Conservation (phyloP, 768 basidiomycete genomes). For the Suillus brevipes region DNA sequence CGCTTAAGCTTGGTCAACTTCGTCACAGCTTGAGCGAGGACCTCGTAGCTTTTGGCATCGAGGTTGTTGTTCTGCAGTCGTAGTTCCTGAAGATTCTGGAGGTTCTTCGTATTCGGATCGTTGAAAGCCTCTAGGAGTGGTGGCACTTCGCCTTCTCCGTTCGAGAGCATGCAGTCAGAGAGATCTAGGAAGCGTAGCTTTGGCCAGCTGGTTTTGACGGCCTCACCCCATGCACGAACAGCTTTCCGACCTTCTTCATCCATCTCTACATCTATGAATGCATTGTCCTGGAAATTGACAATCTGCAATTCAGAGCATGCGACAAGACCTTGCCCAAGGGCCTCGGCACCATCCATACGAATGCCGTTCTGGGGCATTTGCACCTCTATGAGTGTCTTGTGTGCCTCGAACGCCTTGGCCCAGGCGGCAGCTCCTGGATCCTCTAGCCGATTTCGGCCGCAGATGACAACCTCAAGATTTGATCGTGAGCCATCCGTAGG, state of each 20-base stretch:
- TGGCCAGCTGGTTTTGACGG: constrained; percentile 40
- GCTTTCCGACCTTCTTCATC: constrained; percentile 54
- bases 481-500: constrained; percentile 66
- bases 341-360: constrained; percentile 84
- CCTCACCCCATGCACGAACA: constrained; percentile 59
- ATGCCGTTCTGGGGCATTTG: constrained; percentile 99
- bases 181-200: constrained; percentile 74
- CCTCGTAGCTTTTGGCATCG: constrained; percentile 61
- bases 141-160: constrained; percentile 74
- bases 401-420: constrained; percentile 86
- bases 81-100: constrained; percentile 65
- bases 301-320: constrained; percentile 64
- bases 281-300: constrained; percentile 93
- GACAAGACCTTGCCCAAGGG: constrained; percentile 73
- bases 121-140: constrained; percentile 59
- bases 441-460: constrained; percentile 95
- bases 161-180: constrained; percentile 86
- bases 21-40: constrained; percentile 67
- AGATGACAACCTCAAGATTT: constrained; percentile 79
- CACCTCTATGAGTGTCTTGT: constrained; percentile 79
- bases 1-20: constrained; percentile 57
- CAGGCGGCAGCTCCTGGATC: constrained; percentile 81
- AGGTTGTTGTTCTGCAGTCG: constrained; percentile 94
- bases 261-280: constrained; percentile 63
- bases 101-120: constrained; percentile 54